phyloP scores from a whole-genome alignment of 2,329 filamentous ascomycete genomes.

The Scytalidium sp. region DNA sequence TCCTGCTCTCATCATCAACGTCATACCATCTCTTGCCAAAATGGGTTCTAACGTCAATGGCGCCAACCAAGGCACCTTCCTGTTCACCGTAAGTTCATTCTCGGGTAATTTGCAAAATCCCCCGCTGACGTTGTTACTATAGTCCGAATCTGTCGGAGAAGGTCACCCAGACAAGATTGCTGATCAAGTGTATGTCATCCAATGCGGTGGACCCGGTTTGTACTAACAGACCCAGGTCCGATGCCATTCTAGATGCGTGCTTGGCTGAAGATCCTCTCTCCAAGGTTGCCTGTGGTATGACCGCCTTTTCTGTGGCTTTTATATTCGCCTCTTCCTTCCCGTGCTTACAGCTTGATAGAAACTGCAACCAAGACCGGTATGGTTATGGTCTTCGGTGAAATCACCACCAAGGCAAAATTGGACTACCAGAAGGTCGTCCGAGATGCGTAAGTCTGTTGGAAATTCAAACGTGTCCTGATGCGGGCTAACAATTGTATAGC shows the following conservation, averaged over 20 bases:
- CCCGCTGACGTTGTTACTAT: constrained; percentile 13
- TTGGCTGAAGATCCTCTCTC: constrained; percentile 91
- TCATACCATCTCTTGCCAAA: constrained; percentile 38
- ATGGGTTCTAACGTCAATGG: constrained; percentile 48
- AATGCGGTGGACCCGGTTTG: not conserved
- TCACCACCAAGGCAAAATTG: constrained; percentile 90
- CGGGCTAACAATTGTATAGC: constrained; percentile 8
- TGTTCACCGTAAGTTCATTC: constrained; percentile 71
- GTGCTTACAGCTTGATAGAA: constrained; percentile 45
- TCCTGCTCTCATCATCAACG: constrained; percentile 58
- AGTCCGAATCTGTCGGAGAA: constrained; percentile 87
- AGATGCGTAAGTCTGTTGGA: constrained; percentile 44
- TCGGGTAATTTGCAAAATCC: too few relatives aligned
- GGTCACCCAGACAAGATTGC: constrained; percentile 96
- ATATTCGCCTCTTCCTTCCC: not conserved
- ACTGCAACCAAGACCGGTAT: constrained; percentile 99
- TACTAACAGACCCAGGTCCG: constrained; percentile 47
- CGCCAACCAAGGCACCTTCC: constrained; percentile 65
- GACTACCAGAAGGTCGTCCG: constrained; percentile 99
- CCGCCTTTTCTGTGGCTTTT: not conserved
- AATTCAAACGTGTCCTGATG: not conserved
- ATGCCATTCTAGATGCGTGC: constrained; percentile 98
- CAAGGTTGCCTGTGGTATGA: constrained; percentile 78
- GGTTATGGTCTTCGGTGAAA: constrained; percentile 99
- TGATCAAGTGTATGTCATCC: constrained; percentile 68